A percentile compares a stretch with the other conserved stretches of the same genome.
Conservation (phyloP, 176 grass and related monocot species). For the Raddia guianensis region DNA sequence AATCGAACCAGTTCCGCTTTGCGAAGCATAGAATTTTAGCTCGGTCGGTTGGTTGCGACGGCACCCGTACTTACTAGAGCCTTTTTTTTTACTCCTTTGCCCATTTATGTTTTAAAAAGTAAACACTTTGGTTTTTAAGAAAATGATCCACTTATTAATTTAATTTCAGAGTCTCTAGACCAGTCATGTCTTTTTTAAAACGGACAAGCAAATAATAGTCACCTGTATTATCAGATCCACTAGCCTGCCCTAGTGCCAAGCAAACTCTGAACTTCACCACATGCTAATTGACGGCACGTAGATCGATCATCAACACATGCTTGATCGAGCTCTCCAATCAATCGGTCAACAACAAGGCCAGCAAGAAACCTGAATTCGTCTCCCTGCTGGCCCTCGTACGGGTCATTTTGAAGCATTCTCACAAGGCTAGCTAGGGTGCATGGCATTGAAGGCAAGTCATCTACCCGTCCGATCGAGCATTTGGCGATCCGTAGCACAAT, state of each 20-base stretch:
- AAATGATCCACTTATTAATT: too few relatives aligned
- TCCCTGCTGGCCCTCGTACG: neutral
- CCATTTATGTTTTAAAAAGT: too few relatives aligned
- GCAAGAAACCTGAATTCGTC: neutral
- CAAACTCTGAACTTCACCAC: neutral
- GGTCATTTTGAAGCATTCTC: neutral
- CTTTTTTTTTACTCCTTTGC: too few relatives aligned
- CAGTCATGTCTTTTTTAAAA: too few relatives aligned
- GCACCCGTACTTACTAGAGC: too few relatives aligned
- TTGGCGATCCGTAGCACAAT: slow-evolving; percentile 29
- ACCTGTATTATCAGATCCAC: too few relatives aligned
- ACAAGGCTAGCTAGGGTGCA: neutral
- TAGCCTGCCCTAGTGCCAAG: neutral
- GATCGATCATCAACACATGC: neutral
- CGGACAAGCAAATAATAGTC: too few relatives aligned
- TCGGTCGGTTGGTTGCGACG: too few relatives aligned
- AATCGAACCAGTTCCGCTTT: too few relatives aligned
- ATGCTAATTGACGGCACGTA: neutral
- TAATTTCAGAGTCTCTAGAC: too few relatives aligned
- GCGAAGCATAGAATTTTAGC: too few relatives aligned
- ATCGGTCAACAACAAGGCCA: neutral
- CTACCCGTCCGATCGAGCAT: neutral
- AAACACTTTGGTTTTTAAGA: too few relatives aligned
- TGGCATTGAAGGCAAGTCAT: neutral
- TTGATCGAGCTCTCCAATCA: neutral